Conservation (phyloP, 805 yeast species). For the Candida rishiriensis region DNA sequence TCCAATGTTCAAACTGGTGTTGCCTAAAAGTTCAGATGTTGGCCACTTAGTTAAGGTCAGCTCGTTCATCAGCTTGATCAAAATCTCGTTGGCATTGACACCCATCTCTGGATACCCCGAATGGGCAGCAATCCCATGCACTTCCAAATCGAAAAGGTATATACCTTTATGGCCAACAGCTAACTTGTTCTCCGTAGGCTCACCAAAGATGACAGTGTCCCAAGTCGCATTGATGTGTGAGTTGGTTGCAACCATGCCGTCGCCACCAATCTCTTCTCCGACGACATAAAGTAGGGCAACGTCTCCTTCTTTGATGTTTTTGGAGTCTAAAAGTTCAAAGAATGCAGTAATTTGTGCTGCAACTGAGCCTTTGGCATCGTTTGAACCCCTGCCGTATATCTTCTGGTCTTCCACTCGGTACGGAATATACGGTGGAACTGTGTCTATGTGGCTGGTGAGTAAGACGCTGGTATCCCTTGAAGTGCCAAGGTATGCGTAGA, state of each 20-base stretch:
- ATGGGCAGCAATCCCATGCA: constrained; percentile 58
- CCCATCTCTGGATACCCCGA: constrained; percentile 72
- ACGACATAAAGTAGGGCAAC: constrained; percentile 57
- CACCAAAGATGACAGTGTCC: constrained; percentile 67
- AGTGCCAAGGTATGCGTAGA: constrained; percentile 52
- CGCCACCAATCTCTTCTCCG: constrained; percentile 67
- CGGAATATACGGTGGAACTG: constrained; percentile 63
- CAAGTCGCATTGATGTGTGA: constrained; percentile 39
- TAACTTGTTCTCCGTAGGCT: constrained; percentile 66
- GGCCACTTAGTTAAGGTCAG: constrained; percentile 46
- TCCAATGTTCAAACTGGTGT: constrained; percentile 61
- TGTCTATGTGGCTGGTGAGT: constrained; percentile 64
- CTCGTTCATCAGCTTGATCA: constrained; percentile 46
- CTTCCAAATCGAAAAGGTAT: constrained; percentile 36
- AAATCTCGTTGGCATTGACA: constrained; percentile 52
- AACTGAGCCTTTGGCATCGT: constrained; percentile 70
- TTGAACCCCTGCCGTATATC: constrained; percentile 63
- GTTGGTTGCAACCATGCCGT: constrained; percentile 52
- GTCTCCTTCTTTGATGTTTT: constrained; percentile 47
- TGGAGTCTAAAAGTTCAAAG: constrained; percentile 38
- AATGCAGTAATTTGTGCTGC: constrained; percentile 58
- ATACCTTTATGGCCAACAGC: constrained; percentile 71
- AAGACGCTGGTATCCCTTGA: constrained; percentile 43
- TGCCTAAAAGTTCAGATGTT: constrained; percentile 48
- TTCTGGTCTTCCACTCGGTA: constrained; percentile 43